phyloP scores from a whole-genome alignment of 805 yeast genomes.

The Ogataea thermomethanolica region DNA sequence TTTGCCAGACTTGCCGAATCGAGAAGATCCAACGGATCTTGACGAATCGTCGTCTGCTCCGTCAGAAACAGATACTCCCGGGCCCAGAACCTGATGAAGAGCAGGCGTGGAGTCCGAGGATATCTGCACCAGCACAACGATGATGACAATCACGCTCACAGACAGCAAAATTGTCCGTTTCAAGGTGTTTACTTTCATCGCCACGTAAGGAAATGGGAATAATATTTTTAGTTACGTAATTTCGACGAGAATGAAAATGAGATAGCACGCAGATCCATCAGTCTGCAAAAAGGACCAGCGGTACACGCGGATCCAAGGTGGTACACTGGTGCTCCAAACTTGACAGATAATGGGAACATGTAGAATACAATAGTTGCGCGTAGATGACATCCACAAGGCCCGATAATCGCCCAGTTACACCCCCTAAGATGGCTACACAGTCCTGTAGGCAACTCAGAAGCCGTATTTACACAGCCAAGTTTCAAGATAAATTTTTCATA shows the following conservation, averaged over 20 bases:
- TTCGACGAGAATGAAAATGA: neutral
- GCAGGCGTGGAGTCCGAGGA: conserved; percentile 35
- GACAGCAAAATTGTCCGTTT: conserved; percentile 31
- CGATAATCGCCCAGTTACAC: too few species aligned
- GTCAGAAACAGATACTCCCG: conserved; percentile 29
- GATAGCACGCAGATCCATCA: too few species aligned
- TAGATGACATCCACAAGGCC: too few species aligned
- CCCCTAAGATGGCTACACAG: too few species aligned
- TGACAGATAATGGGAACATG: too few species aligned
- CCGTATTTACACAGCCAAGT: conserved; percentile 4
- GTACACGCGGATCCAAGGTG: too few species aligned
- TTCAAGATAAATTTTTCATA: conserved; percentile 5
- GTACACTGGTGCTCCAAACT: too few species aligned
- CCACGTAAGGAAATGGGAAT: conserved; percentile 6
- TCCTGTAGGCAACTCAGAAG: neutral
- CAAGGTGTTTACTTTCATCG: conserved; percentile 19
- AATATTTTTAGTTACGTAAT: neutral
- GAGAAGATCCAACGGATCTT: neutral
- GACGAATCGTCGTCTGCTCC: conserved; percentile 4
- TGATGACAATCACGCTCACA: conserved; percentile 26
- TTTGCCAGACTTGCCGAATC: conserved; percentile 7
- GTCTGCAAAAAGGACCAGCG: too few species aligned
- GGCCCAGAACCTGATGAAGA: conserved; percentile 35
- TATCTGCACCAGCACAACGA: conserved; percentile 28
- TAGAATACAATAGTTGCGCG: too few species aligned